Percentiles rank a stretch among this genome's conserved stretches.
Evolutionary conservation across 805 yeast species (phyloP).

Genomic region (Kazachstania kunashirensis): DNA sequence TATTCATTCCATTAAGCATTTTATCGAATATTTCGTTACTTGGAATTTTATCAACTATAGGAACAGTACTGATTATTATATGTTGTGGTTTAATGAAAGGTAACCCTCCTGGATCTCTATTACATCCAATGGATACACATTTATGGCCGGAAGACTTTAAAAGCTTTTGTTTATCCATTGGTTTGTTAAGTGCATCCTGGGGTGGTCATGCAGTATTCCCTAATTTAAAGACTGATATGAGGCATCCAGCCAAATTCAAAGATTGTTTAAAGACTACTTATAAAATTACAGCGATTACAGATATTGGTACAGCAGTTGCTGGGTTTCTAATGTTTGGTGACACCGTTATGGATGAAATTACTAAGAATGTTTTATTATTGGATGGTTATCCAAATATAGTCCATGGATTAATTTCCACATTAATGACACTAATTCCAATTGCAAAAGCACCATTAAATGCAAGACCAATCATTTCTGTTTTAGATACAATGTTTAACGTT

Average conservation of each 20-base stretch:
- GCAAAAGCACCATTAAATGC: slow-evolving; percentile 80
- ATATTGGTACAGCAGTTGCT: slow-evolving; percentile 51
- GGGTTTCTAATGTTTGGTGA: slow-evolving; percentile 79
- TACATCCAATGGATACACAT: slow-evolving; percentile 54
- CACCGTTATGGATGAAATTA: slow-evolving; percentile 58
- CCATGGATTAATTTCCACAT: slow-evolving; percentile 46
- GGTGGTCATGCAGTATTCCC: slow-evolving; percentile 82
- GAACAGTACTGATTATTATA: slow-evolving; percentile 49
- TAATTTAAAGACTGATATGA: slow-evolving; percentile 61
- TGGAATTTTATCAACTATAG: slow-evolving; percentile 63
- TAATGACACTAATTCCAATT: slow-evolving; percentile 74
- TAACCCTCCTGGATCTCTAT: slow-evolving; percentile 64
- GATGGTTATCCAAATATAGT: slow-evolving; percentile 59
- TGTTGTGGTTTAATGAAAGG: slow-evolving; percentile 55
- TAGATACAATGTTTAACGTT: slow-evolving; percentile 44
- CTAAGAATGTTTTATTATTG: slow-evolving; percentile 61
- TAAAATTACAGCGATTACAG: slow-evolving; percentile 49
- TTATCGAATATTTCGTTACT: slow-evolving; percentile 58
- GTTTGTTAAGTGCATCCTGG: slow-evolving; percentile 70
- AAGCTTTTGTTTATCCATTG: slow-evolving; percentile 50
- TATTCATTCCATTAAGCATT: slow-evolving; percentile 66
- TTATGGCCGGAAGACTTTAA: slow-evolving; percentile 49
- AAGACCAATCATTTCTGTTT: slow-evolving; percentile 66
- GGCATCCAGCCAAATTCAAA: slow-evolving; percentile 49
- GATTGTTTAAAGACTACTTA: slow-evolving; percentile 50